phyloP scores from a whole-genome alignment of 1,284 basidiomycete genomes.

The Blastosporella zonata region DNA sequence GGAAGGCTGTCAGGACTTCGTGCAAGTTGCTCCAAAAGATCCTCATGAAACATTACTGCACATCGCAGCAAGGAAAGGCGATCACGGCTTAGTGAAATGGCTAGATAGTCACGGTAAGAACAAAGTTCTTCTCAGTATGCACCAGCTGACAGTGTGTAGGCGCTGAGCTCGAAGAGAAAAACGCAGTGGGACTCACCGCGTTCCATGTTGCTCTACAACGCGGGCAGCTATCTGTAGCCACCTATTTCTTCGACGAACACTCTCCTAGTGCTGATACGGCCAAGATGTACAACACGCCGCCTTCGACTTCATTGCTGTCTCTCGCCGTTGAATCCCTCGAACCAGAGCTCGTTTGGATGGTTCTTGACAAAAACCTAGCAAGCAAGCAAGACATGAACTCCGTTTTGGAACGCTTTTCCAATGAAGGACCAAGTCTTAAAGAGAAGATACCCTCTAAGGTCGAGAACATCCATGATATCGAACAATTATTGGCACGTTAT shows the following conservation, averaged over 20 bases:
- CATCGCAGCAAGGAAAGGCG: slow-evolving; percentile 53
- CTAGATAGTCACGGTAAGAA: slow-evolving; percentile 63
- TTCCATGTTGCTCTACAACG: slow-evolving; percentile 62
- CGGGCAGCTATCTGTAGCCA: slow-evolving; percentile 48
- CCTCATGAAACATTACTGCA: slow-evolving; percentile 65
- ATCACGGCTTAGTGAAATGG: slow-evolving; percentile 61
- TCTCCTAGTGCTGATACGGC: slow-evolving; percentile 50
- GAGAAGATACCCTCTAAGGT: slow-evolving; percentile 26
- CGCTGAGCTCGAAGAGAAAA: slow-evolving; percentile 67
- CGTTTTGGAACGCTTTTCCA: slow-evolving; percentile 49
- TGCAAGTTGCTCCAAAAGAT: slow-evolving; percentile 46
- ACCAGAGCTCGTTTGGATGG: slow-evolving; percentile 59
- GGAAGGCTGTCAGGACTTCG: slow-evolving; percentile 51
- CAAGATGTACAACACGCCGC: slow-evolving; percentile 43
- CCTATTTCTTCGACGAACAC: slow-evolving; percentile 57
- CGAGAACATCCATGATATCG: slow-evolving; percentile 49
- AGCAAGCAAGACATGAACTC: slow-evolving; percentile 44
- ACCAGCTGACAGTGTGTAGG: slow-evolving; percentile 39
- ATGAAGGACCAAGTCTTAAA: slow-evolving; percentile 28
- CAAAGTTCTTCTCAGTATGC: slow-evolving; percentile 19
- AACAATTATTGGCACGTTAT: slow-evolving; percentile 51
- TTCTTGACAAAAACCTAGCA: slow-evolving; percentile 56
- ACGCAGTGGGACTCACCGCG: slow-evolving; percentile 53
- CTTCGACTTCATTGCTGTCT: slow-evolving; percentile 43
- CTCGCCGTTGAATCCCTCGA: slow-evolving; percentile 55